A percentile compares a stretch with the other conserved stretches of the same genome.
These are phyloP conservation scores for Alternaria hordeiaustralica DNA, from an alignment of 2,329 filamentous ascomycete genomes.

Conservation along the genomic window DNA sequence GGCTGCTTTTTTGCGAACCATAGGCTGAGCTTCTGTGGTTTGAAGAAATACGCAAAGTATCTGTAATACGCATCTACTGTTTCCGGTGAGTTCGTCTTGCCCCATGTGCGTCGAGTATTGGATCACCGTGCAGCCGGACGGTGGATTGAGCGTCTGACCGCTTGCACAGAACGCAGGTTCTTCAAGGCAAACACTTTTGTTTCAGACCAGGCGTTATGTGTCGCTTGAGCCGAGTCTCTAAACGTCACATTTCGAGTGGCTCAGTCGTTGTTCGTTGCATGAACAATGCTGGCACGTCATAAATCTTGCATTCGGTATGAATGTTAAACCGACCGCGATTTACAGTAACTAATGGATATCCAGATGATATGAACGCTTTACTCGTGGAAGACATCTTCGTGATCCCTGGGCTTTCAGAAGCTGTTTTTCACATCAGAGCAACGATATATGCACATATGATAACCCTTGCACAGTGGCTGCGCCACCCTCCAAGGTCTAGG, in stretches of 20 bases:
- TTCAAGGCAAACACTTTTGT: no score
- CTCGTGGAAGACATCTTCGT: no score
- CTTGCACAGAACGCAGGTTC: no score
- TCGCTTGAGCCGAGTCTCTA: no score
- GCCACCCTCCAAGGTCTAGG: neutral
- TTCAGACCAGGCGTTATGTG: no score
- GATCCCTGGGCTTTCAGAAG: no score
- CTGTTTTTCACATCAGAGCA: neutral
- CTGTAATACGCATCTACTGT: neutral
- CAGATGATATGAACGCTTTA: no score
- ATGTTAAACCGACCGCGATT: neutral
- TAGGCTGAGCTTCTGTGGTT: neutral
- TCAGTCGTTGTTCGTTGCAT: neutral
- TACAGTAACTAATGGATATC: no score
- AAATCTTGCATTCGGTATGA: no score
- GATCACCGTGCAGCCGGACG: neutral
- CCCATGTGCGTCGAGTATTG: neutral
- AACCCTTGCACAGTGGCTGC: neutral
- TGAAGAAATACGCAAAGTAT: neutral
- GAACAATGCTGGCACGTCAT: neutral
- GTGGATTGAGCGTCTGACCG: no score
- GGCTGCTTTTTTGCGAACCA: neutral
- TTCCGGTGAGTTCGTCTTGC: neutral
- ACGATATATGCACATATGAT: neutral
- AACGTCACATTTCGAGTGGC: no score